These are phyloP conservation scores for Phytophthora brassicae DNA, from an alignment of 352 stramenopile genomes.

Conservation along the genomic window DNA sequence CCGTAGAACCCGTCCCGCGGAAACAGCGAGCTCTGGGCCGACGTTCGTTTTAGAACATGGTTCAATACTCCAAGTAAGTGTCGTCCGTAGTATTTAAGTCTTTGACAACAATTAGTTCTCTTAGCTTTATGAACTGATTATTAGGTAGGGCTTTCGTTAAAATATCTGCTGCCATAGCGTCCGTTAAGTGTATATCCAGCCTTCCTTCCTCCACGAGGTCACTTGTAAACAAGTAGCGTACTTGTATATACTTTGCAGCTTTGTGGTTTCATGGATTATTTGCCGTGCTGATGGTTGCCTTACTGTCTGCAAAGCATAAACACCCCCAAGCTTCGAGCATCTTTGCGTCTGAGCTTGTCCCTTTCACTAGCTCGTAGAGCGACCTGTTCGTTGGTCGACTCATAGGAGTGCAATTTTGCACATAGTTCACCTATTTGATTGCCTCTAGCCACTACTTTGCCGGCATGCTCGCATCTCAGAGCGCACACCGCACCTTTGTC, in stretches of 20 bases:
- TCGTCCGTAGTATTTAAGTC: not conserved
- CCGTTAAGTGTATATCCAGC: not conserved
- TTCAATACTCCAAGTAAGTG: not conserved
- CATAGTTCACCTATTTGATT: not conserved
- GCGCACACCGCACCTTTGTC: not conserved
- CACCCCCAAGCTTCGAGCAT: not conserved
- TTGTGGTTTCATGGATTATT: not conserved
- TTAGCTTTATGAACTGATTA: not conserved
- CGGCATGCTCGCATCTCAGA: not conserved
- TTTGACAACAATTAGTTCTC: not conserved
- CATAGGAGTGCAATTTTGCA: conserved; percentile 6
- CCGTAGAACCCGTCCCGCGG: too few relatives aligned
- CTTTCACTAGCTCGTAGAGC: conserved; percentile 1
- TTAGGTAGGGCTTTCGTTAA: not conserved
- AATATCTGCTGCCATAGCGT: not conserved
- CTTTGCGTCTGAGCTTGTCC: not conserved
- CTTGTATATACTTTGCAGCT: not conserved
- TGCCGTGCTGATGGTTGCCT: not conserved
- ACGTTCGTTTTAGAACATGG: too few relatives aligned
- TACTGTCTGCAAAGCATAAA: not conserved
- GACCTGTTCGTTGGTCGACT: not conserved
- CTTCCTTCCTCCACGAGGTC: not conserved
- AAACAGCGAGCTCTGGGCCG: too few relatives aligned
- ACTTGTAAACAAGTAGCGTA: not conserved
- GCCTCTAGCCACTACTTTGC: conserved; percentile 1